Evolutionary conservation across 768 basidiomycete genomes (phyloP), one percentile per base, ranked within the genome.

Genomic region (Pulveroboletus sp.): DNA sequence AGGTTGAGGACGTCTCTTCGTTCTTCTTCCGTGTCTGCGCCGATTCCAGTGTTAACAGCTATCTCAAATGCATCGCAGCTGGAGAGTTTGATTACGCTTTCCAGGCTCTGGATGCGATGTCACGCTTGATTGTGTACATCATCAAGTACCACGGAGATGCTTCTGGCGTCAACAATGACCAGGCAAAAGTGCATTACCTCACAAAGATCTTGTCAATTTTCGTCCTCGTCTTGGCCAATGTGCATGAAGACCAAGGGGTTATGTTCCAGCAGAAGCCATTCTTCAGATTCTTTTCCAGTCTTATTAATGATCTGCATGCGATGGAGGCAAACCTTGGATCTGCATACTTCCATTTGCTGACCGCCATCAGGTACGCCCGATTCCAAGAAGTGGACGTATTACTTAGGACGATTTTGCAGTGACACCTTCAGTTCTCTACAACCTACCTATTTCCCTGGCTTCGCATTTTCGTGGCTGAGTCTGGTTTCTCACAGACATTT

Each of bases 71-170:
- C 57, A 71, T 86, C 32, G 77, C 84, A 24, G 73, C 82, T 9
- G 84, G 86, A 39, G 87, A 92, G 60, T 81, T 77, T 54, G 80
- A 81, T 32, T 80, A 81, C 49, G 83, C 89, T 21, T 97, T 94
- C 75, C 93, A 91, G 65, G 89, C 93, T 14, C 75, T 98, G 60
- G 96, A 99, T 68, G 93, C 96, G 1, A 83, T 97, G 76, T 92
- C 95, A 33, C 83, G 93, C 56, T 76, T 99, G 53, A 91, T 99
- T 57, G 89, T 92, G 32, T 93, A 96, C 69, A 94, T 99, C 72
- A 93, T 98, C 81, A 98, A 98, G 74, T 97, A 98, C 67, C 95
- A 98, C 58, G 96, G 94, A 10, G 96, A 99, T 71, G 90, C 93
- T 26, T 83, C 87, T 11, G 93, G 90, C 9, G 77, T 90, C 51